Conservation (phyloP, 495 filamentous ascomycete species). For the Trichoderma virens region DNA sequence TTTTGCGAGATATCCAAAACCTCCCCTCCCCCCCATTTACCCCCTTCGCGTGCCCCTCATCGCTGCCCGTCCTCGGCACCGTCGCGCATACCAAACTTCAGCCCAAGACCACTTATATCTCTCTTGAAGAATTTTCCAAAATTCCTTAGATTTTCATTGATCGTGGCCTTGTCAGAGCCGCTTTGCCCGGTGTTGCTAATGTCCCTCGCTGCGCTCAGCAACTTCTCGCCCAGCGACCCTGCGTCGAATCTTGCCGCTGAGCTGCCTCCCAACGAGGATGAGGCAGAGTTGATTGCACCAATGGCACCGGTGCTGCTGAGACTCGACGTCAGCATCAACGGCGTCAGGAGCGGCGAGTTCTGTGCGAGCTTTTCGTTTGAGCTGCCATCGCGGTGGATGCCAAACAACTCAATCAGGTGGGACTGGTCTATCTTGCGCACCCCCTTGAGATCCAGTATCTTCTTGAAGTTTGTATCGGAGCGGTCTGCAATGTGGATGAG, state of each 20-base stretch:
- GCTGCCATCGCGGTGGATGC: conserved; percentile 62
- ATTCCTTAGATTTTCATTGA: conserved; percentile 89
- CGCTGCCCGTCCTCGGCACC: conserved; percentile 18
- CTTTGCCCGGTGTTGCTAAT: conserved; percentile 54
- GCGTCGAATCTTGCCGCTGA: conserved; percentile 67
- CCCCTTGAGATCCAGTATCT: conserved; percentile 89
- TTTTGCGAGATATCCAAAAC: background rate
- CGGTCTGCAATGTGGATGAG: conserved; percentile 87
- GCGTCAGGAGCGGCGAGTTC: conserved; percentile 54
- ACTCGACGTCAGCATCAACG: conserved; percentile 40
- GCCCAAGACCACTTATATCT: conserved; percentile 77
- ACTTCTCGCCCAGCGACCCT: conserved; percentile 61
- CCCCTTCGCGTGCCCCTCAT: background rate
- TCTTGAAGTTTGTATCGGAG: conserved; percentile 90
- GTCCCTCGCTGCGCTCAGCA: conserved; percentile 79
- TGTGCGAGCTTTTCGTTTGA: conserved; percentile 51
- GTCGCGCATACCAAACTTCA: conserved; percentile 54
- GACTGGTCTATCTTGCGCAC: conserved; percentile 76
- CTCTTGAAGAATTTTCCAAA: conserved; percentile 93
- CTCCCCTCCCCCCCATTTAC: background rate
- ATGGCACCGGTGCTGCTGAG: conserved; percentile 32
- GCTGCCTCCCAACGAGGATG: conserved; percentile 29
- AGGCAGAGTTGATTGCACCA: conserved; percentile 18
- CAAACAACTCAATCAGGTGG: conserved; percentile 80
- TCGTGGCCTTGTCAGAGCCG: conserved; percentile 39